These are phyloP conservation scores for Podochytrium sp. DNA, from an alignment of 192 early-diverging fungal genomes.

Conservation along the genomic window DNA sequence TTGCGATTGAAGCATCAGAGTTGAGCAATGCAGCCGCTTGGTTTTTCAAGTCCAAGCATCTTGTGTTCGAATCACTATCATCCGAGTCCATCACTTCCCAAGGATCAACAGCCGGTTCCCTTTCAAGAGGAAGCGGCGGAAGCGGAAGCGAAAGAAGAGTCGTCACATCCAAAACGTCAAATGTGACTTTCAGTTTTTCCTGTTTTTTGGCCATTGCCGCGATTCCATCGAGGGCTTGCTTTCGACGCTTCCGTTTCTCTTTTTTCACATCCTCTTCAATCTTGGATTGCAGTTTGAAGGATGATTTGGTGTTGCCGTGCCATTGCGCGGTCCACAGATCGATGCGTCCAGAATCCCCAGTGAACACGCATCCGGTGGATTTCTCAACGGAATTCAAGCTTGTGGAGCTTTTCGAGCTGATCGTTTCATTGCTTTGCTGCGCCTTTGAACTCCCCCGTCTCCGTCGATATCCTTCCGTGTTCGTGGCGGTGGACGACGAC, in stretches of 20 bases:
- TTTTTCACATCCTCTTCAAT: not conserved
- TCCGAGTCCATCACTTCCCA: not conserved
- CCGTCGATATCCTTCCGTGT: no score
- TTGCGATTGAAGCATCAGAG: not conserved
- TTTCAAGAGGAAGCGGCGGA: conserved; percentile 9
- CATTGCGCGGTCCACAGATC: conserved; percentile 26
- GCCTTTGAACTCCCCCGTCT: no score
- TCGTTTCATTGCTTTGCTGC: no score
- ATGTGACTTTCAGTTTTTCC: conserved; percentile 15
- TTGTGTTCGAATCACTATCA: not conserved
- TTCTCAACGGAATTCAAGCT: no score
- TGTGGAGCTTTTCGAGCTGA: no score
- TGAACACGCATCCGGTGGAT: conserved; percentile 2
- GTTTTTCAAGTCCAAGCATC: not conserved
- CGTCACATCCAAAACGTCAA: conserved; percentile 23
- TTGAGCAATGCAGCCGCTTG: conserved; percentile 12
- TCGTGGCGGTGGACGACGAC: no score
- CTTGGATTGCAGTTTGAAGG: conserved; percentile 18
- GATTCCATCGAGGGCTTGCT: not conserved
- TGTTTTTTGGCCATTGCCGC: not conserved
- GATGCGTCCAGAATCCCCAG: conserved; percentile 2
- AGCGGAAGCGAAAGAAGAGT: conserved; percentile 18
- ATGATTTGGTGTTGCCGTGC: conserved; percentile 14
- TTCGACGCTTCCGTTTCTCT: not conserved
- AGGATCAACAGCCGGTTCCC: conserved; percentile 12